Conservation (phyloP, 139 green algal species). For the Dunaliella primolecta region DNA sequence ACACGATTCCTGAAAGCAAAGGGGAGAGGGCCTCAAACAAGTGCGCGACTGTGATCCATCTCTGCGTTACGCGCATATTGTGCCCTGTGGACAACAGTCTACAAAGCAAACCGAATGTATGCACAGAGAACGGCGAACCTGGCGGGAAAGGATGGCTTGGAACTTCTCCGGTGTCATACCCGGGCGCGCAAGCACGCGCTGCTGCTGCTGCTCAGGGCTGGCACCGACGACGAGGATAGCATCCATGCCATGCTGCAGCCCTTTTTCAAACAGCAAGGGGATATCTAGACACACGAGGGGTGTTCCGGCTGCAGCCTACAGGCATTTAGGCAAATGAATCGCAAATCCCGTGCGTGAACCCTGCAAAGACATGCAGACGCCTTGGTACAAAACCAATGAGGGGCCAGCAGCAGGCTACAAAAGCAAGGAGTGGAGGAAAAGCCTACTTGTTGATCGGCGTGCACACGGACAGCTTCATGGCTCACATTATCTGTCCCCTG, state of each 20-base stretch:
- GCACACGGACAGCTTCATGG: neutral
- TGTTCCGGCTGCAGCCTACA: neutral
- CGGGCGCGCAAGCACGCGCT: constrained; percentile 68
- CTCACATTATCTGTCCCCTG: neutral
- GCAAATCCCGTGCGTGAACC: neutral
- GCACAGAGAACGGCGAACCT: too few relatives aligned
- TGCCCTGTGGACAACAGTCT: too few relatives aligned
- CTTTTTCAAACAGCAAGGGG: constrained; percentile 82
- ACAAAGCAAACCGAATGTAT: too few relatives aligned
- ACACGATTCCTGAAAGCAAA: too few relatives aligned
- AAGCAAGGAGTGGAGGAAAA: too few relatives aligned
- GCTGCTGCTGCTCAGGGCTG: constrained; percentile 52
- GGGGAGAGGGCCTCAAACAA: too few relatives aligned
- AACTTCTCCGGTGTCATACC: constrained; percentile 77
- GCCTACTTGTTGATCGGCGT: neutral
- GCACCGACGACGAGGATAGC: constrained; percentile 69
- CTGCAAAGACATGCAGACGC: neutral
- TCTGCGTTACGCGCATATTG: too few relatives aligned
- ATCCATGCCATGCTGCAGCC: constrained; percentile 49
- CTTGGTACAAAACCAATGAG: too few relatives aligned
- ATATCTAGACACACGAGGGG: constrained; percentile 78
- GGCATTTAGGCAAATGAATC: neutral
- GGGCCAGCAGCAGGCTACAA: too few relatives aligned
- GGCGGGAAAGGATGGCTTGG: constrained; percentile 61
- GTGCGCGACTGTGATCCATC: too few relatives aligned